Base-by-base conservation (phyloP, 2,329 filamentous ascomycete genomes). In the Cordyceps cicadae region DNA sequence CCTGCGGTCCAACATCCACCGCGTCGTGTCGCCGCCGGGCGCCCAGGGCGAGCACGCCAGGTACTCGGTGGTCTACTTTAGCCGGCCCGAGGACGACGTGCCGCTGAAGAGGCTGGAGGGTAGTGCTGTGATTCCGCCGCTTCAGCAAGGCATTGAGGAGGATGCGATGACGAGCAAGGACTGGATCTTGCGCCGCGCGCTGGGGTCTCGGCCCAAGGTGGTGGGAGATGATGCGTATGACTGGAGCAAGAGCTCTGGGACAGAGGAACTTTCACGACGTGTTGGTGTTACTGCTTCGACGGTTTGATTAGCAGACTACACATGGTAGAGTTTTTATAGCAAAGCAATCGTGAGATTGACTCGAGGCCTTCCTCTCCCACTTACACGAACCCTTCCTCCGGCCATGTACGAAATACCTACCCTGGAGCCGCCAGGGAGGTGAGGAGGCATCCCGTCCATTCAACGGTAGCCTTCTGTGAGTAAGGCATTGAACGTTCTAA, bases 31-130 rank as follows among this genome's bases (percentile, higher is more conserved):
- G 3, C 59, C 59, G 21, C 59, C 59, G 3, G 59, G 51, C 1
- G 59, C 5, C 19, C 59, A 61, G 34, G 59, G 15, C 11, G 11
- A 29, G 3, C 24, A 32, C 6, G 17, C 59, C 7, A 41, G 59
- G 14, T 61, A 61, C 52, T 61, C 59, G 6, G 17, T 61, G 11
- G 59, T 55, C 5, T 61, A 61, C 34, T 61, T 61, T n/a, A 61
- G 29, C 26, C 29, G 59, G 14, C 59, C 59, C 2, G 52, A 50
- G 9, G 59, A 61, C 32, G 45, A 55, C 19, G 59, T 61, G 4
- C 14, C 43, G 14, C 21, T 61, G 32, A 24, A 14, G 8, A 52
- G 59, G 19, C 45, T 61, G 1, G 5, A 55, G 2, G 52, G 52
- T 9, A 61, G 59, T 39, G 24, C 24, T n/a, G 7, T 45, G 24